Evolutionary conservation across 1,284 basidiomycete species (phyloP).

Genomic region (Spongiforma sp.): DNA sequence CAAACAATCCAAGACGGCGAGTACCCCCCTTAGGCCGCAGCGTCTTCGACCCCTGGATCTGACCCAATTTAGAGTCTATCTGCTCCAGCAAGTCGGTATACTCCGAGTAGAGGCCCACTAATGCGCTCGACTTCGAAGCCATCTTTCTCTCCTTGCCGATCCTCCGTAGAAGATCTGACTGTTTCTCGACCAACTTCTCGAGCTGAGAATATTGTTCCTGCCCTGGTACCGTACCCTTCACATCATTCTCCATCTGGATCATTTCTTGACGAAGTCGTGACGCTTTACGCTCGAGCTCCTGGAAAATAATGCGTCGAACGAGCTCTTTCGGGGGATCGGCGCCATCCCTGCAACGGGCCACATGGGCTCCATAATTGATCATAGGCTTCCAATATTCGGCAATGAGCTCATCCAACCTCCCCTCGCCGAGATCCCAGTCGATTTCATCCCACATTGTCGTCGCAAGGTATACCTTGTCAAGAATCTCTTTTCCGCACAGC

Average conservation of each 20-base stretch:
- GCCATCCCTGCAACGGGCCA: background rate
- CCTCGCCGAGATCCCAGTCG: background rate
- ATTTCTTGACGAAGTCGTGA: slow-evolving; percentile 4
- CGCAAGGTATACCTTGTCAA: background rate
- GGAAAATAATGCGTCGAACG: background rate
- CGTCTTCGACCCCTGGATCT: background rate
- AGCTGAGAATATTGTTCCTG: slow-evolving; percentile 5
- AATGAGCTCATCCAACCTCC: slow-evolving; percentile 6
- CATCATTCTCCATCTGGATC: background rate
- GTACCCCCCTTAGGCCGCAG: background rate
- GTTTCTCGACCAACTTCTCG: slow-evolving; percentile 1
- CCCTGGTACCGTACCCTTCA: slow-evolving; percentile 14
- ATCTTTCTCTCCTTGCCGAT: background rate
- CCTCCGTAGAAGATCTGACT: slow-evolving; percentile 1
- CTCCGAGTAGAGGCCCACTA: slow-evolving; percentile 1
- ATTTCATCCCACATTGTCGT: slow-evolving; percentile 5
- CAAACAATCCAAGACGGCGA: background rate
- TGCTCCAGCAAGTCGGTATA: background rate
- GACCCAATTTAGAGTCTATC: background rate
- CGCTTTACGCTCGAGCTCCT: background rate
- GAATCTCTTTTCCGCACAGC: background rate
- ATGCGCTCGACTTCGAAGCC: background rate
- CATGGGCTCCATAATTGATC: background rate
- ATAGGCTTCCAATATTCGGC: background rate
- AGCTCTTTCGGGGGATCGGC: background rate